These are phyloP conservation scores for Tuber calosporum DNA, from an alignment of 495 filamentous ascomycete genomes.

Conservation along the genomic window DNA sequence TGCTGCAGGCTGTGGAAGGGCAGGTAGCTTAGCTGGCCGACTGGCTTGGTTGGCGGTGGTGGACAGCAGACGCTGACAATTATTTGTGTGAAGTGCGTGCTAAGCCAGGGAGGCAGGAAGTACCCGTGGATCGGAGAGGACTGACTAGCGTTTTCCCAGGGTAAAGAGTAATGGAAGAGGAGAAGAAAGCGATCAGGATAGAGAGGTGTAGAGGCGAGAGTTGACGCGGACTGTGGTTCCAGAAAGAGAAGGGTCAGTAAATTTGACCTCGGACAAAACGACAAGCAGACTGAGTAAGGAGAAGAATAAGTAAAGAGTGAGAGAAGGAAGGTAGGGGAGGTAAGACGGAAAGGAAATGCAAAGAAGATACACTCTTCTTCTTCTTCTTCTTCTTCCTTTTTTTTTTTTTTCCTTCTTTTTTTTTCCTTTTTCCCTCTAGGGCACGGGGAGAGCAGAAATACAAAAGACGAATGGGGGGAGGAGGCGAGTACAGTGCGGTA, in stretches of 20 bases:
- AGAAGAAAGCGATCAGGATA: not conserved
- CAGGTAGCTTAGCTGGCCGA: constrained; percentile 1
- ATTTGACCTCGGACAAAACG: not conserved
- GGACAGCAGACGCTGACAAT: not conserved
- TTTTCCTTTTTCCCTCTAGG: not conserved
- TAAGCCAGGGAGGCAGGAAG: not conserved
- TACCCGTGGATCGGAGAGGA: not conserved
- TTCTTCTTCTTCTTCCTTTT: not conserved
- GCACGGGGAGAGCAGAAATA: not conserved
- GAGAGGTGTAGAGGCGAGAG: not conserved
- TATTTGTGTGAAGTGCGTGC: not conserved
- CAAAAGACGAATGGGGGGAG: not conserved
- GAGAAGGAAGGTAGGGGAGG: not conserved
- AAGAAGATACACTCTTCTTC: not conserved
- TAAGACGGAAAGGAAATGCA: constrained; percentile 2
- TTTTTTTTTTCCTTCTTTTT: not conserved
- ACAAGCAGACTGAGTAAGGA: not conserved
- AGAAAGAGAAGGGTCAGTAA: constrained; percentile 1
- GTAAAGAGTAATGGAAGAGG: not conserved
- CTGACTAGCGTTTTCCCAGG: not conserved
- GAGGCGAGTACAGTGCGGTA: not conserved
- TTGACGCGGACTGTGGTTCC: not conserved
- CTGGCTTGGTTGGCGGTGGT: not conserved
- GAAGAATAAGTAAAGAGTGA: not conserved
- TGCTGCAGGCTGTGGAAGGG: not conserved